Evolutionary conservation across 345 rosid genomes (phyloP).

Genomic region (Dovyalis caffra): DNA sequence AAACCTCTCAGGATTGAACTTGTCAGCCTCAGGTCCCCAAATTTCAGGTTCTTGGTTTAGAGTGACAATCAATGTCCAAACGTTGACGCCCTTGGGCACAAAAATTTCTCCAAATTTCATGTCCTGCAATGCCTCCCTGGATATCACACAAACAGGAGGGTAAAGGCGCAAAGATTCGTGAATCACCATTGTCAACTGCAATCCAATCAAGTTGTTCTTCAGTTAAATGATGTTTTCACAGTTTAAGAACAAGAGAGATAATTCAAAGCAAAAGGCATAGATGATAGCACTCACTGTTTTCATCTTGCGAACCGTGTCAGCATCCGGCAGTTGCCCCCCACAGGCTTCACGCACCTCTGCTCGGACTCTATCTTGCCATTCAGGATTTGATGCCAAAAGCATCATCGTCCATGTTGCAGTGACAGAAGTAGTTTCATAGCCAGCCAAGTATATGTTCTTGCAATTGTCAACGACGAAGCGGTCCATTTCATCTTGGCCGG

Average conservation of each 20-base stretch:
- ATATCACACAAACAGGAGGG: slow-evolving; percentile 2
- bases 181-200: slow-evolving; percentile 16
- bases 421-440: slow-evolving; percentile 31
- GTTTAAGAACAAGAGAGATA: neutral
- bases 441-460: slow-evolving; percentile 42
- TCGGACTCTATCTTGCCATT: slow-evolving; percentile 38
- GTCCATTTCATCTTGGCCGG: neutral
- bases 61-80: neutral
- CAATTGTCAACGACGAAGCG: slow-evolving; percentile 30
- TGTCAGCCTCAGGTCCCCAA: slow-evolving; percentile 16
- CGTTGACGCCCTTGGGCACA: slow-evolving; percentile 14
- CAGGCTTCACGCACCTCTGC: slow-evolving; percentile 18
- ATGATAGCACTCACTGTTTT: slow-evolving; percentile 28
- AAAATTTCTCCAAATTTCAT: neutral
- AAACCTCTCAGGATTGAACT: slow-evolving; percentile 20
- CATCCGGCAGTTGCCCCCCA: slow-evolving; percentile 17
- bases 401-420: slow-evolving; percentile 37
- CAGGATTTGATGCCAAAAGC: slow-evolving; percentile 33
- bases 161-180: slow-evolving; percentile 17
- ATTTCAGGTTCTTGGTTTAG: slow-evolving; percentile 18
- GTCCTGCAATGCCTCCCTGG: slow-evolving; percentile 15
- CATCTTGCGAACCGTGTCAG: slow-evolving; percentile 22
- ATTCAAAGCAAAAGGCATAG: neutral
- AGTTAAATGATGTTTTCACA: neutral
- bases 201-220: too few species aligned